Base-by-base conservation (phyloP, 352 stramenopile species). In the Globisporangium heterothallicum region DNA sequence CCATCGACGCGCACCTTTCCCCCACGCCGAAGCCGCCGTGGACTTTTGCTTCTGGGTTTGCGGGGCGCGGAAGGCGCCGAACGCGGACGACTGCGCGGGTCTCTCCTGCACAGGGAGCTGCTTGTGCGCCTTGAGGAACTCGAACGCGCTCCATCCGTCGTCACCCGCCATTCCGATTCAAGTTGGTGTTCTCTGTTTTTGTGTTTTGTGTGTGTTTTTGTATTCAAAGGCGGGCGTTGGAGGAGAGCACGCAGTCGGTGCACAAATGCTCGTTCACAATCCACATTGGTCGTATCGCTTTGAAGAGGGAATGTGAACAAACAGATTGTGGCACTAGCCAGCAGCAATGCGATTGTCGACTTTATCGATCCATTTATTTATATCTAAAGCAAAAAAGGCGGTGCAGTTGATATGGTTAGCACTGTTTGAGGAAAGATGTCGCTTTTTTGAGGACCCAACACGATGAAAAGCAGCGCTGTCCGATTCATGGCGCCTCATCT, bases 1-100 rank as follows among this genome's bases (percentile, higher is more conserved):
- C 78, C 75, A 87, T 22, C 70, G 65, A 19, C 65, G 68, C 14
- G 66, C 19, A 42, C 70, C 74, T 47, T 72, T 70, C 10, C 78
- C 78, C 78, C 78, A 89, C 19, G 78, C 69, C 9, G 66, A 53
- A 12, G 63, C 58, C 2, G 68, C 58, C 6, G 62, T 66, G 21
- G 68, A 66, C 25, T 41, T 48, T 26, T 14, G 18, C 40, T 22
- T 27, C 5, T 25, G 49, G 36, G 24, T 56, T 38, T 5, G 60
- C 58, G 29, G 55, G 53, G 24, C 44, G 16, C 42, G 42, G 34
- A 43, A 18, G 18, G 34, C 52, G n/a, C n/a, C n/a, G 2, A 45
- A 21, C 16, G 48, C 46, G 24, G 54, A 64, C 10, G 45, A 18
- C 1, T 35, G 2, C 36, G 36, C 21, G 30, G 24, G 14, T 6